Evolutionary conservation across 176 grass and related monocot genomes (phyloP).

Genomic region (Hsuehochloa calcarea): DNA sequence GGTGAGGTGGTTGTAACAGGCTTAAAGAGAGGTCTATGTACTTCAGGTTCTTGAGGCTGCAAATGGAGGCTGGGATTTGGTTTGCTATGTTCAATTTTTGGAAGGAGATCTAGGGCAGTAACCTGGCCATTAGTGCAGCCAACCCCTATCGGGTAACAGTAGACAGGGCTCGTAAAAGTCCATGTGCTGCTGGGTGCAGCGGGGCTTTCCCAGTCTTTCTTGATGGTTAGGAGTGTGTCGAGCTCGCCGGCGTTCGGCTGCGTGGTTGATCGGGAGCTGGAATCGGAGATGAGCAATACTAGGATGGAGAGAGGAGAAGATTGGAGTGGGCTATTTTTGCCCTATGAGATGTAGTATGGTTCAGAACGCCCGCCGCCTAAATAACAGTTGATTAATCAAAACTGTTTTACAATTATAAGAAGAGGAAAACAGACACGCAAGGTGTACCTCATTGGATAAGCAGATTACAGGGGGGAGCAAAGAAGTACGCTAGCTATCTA

Average conservation of each 20-base stretch:
- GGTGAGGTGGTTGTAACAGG: slow-evolving; percentile 49
- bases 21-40: slow-evolving; percentile 36
- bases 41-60: slow-evolving; percentile 31
- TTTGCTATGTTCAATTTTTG: not conserved
- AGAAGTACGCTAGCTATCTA: no score
- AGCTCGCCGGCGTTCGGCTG: not conserved
- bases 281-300: not conserved
- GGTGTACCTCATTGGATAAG: no score
- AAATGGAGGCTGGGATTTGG: slow-evolving; percentile 36
- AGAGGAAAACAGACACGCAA: no score
- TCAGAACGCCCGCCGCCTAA: not conserved
- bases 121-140: not conserved
- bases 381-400: no score
- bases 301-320: not conserved
- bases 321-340: no score
- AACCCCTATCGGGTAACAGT: no score
- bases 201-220: slow-evolving; percentile 44
- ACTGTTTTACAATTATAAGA: no score
- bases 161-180: no score
- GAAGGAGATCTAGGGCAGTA: not conserved
- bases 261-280: not conserved
- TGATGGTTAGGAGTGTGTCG: slow-evolving; percentile 13
- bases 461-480: no score
- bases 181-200: slow-evolving; percentile 23
- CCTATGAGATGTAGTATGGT: no score